Conservation (phyloP, 192 early-diverging fungal species). For the Ramicandelaber brevisporus region DNA sequence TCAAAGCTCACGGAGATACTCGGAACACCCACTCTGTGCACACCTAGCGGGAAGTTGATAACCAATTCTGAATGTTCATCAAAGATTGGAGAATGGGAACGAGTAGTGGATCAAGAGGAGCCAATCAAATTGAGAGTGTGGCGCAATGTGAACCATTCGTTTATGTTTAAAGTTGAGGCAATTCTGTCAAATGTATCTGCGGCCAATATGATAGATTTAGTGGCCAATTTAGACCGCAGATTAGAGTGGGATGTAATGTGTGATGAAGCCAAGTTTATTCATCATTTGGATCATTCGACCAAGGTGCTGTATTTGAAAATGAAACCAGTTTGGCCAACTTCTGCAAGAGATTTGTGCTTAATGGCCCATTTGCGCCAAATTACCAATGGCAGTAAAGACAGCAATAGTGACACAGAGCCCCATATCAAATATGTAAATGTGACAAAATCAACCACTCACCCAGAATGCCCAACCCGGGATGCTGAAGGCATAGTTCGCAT, state of each 20-base stretch:
- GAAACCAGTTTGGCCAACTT: conserved; percentile 18
- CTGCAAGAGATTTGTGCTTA: conserved; percentile 16
- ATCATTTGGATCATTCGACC: conserved; percentile 8
- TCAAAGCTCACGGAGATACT: too few relatives aligned
- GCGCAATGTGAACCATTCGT: conserved; percentile 11
- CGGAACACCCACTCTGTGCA: conserved; percentile 7
- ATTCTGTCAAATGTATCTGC: conserved; percentile 9
- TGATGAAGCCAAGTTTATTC: conserved; percentile 9
- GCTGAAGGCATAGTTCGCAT: conserved; percentile 15
- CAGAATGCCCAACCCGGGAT: conserved; percentile 6
- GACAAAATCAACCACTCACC: conserved; percentile 13
- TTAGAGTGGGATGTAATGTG: conserved; percentile 19
- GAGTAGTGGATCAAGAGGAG: conserved; percentile 4
- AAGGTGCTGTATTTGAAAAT: conserved; percentile 16
- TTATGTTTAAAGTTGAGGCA: conserved; percentile 13
- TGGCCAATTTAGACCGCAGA: conserved; percentile 11
- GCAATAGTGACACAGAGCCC: not conserved
- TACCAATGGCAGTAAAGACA: not conserved
- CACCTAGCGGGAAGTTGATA: conserved; percentile 3
- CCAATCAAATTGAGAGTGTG: conserved; percentile 12
- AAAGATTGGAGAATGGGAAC: too few relatives aligned
- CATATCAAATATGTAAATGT: conserved; percentile 10
- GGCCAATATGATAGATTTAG: conserved; percentile 15
- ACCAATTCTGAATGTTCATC: not conserved
- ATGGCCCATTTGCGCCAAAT: conserved; percentile 9